A percentile compares a stretch with the other conserved stretches of the same genome.
Evolutionary conservation across 305 asterid genomes (phyloP).

Genomic region (Fraxinus platypoda): DNA sequence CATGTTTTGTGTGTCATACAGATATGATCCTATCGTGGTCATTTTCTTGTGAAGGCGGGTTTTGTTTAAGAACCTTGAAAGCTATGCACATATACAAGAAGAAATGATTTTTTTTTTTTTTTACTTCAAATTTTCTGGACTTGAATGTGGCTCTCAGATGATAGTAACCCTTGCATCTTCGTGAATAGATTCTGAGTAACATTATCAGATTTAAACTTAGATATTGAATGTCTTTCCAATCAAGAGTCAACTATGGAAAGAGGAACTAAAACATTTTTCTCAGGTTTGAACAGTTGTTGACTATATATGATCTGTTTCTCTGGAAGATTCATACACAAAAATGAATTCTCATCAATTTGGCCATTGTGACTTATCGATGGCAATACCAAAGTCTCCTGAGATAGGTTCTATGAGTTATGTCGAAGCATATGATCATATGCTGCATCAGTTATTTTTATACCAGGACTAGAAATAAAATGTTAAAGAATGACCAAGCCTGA

Average conservation of each 20-base stretch:
- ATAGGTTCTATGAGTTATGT: neutral
- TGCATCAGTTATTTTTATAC: neutral
- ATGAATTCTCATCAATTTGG: neutral
- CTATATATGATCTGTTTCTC: neutral
- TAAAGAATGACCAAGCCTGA: neutral
- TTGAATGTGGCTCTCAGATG: neutral
- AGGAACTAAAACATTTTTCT: neutral
- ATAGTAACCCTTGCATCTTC: neutral
- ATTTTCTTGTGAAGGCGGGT: neutral
- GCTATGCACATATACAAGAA: neutral
- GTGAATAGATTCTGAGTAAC: neutral
- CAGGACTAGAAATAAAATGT: neutral
- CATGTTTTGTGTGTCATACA: neutral
- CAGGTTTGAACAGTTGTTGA: neutral
- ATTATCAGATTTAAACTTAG: neutral
- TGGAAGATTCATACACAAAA: neutral
- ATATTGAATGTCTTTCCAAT: neutral
- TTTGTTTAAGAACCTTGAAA: neutral
- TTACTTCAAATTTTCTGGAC: neutral
- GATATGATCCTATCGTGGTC: neutral
- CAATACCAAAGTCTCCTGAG: neutral
- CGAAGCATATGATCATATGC: neutral
- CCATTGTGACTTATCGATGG: neutral
- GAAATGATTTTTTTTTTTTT: neutral
- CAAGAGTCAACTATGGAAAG: neutral